Percentiles rank a stretch among this genome's conserved stretches.
These are phyloP conservation scores for Phytophthora podocarpi DNA, from an alignment of 352 stramenopile genomes.

Conservation along the genomic window DNA sequence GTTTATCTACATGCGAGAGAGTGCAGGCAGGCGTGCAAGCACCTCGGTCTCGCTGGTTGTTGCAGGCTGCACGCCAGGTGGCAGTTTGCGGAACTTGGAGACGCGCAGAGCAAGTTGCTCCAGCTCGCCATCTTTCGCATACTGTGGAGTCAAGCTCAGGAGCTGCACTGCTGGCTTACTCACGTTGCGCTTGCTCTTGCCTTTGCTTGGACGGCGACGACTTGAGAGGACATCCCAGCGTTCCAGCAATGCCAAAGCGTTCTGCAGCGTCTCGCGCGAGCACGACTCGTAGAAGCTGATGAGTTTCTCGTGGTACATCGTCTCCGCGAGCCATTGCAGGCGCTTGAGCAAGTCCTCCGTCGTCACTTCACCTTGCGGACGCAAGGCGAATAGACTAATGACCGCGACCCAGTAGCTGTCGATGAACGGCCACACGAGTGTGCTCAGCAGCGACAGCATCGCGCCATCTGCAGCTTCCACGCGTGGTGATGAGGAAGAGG, in stretches of 20 bases:
- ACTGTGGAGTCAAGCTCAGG: conserved; percentile 46
- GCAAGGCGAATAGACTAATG: conserved; percentile 74
- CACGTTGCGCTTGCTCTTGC: conserved; percentile 12
- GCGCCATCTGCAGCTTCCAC: conserved; percentile 31
- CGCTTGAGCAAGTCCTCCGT: conserved; percentile 75
- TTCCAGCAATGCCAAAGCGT: conserved; percentile 69
- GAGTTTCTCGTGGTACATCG: conserved; percentile 87
- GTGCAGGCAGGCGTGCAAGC: conserved; percentile 62
- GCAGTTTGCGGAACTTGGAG: conserved; percentile 79
- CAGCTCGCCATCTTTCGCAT: conserved; percentile 60
- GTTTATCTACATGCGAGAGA: conserved; percentile 72
- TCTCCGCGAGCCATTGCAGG: conserved; percentile 86
- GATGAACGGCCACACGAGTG: conserved; percentile 86
- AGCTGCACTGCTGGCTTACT: conserved; percentile 24
- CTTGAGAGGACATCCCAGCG: conserved; percentile 67
- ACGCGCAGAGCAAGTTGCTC: conserved; percentile 66
- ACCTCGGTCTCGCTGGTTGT: conserved; percentile 60
- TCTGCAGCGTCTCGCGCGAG: conserved; percentile 83
- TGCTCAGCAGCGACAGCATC: conserved; percentile 74
- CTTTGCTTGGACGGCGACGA: conserved; percentile 14
- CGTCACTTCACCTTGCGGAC: conserved; percentile 51
- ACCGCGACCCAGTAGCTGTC: conserved; percentile 88
- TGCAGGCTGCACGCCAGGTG: conserved; percentile 43
- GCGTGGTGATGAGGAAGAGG: conserved; percentile 9
- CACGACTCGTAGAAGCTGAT: conserved; percentile 89